These are phyloP conservation scores for Collybia sp. DNA, from an alignment of 768 basidiomycete species.

Conservation along the genomic window DNA sequence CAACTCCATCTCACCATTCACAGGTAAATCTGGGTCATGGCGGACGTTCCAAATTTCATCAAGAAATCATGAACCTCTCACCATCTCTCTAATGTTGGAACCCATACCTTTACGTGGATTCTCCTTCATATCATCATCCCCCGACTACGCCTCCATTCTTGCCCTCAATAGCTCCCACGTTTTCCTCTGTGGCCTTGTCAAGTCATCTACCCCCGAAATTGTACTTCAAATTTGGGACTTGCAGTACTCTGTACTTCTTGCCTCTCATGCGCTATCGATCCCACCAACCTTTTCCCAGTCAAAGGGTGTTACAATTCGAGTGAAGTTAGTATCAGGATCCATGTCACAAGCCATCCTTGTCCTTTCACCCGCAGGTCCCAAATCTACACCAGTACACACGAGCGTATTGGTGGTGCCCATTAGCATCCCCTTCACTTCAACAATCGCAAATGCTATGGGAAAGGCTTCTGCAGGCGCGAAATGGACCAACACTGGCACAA, in stretches of 20 bases:
- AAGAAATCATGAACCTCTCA: conserved; percentile 17
- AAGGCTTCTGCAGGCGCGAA: conserved; percentile 32
- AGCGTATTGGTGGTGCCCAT: conserved; percentile 59
- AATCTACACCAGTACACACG: conserved; percentile 33
- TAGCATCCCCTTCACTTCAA: conserved; percentile 48
- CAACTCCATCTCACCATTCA: neutral
- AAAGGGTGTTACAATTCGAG: conserved; percentile 19
- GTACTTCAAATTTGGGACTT: conserved; percentile 64
- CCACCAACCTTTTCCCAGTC: conserved; percentile 36
- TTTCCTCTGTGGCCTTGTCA: conserved; percentile 43
- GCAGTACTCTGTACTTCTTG: conserved; percentile 61
- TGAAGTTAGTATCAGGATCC: conserved; percentile 26
- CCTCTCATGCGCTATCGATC: conserved; percentile 44
- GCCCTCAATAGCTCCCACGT: conserved; percentile 55
- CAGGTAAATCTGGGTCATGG: conserved; percentile 45
- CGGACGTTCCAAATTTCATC: conserved; percentile 27
- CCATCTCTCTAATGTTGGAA: conserved; percentile 15
- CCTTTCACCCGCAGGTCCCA: conserved; percentile 31
- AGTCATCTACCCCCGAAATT: conserved; percentile 35
- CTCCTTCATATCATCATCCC: conserved; percentile 17
- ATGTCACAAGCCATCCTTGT: conserved; percentile 49
- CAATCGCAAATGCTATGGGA: conserved; percentile 60
- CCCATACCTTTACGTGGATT: conserved; percentile 26
- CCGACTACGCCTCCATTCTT: conserved; percentile 29
- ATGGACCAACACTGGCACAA: conserved; percentile 6